These are phyloP conservation scores for Penicillium longicatenatum DNA, from an alignment of 495 filamentous ascomycete genomes.

Conservation along the genomic window DNA sequence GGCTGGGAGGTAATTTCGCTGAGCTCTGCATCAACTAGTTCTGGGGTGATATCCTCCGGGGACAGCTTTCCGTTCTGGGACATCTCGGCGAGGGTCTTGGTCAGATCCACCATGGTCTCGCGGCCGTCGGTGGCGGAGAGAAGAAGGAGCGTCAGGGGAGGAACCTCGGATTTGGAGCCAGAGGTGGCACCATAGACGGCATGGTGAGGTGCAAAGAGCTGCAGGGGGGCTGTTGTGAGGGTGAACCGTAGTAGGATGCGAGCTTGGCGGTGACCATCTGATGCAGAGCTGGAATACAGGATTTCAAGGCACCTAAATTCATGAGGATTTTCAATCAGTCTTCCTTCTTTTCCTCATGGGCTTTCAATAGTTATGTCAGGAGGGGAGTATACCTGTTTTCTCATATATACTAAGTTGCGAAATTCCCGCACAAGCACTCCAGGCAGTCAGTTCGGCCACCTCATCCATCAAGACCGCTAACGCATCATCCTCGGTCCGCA, in stretches of 20 bases:
- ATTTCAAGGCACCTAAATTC: conserved; percentile 76
- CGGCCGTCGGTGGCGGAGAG: conserved; percentile 86
- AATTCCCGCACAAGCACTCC: conserved; percentile 88
- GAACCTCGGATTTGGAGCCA: conserved; percentile 24
- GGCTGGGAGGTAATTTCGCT: conserved; percentile 56
- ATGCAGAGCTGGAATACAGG: conserved; percentile 76
- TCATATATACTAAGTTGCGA: conserved; percentile 87
- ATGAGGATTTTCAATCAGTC: background rate
- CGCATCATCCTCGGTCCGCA: conserved; percentile 70
- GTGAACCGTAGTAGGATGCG: conserved; percentile 75
- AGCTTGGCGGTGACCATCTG: conserved; percentile 71
- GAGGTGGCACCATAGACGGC: conserved; percentile 31
- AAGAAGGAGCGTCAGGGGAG: conserved; percentile 78
- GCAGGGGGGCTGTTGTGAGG: conserved; percentile 62
- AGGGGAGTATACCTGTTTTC: conserved; percentile 68
- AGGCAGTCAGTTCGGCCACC: conserved; percentile 84
- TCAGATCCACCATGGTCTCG: conserved; percentile 91
- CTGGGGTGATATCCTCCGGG: conserved; percentile 73
- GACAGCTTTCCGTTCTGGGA: conserved; percentile 82
- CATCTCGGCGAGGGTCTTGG: conserved; percentile 93
- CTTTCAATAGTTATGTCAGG: background rate
- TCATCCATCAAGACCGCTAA: conserved; percentile 86
- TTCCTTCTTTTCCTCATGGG: background rate
- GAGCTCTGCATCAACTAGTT: conserved; percentile 90
- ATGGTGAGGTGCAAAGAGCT: conserved; percentile 74